Base-by-base conservation (phyloP, 768 basidiomycete species). In the Collybiopsis confluens region DNA sequence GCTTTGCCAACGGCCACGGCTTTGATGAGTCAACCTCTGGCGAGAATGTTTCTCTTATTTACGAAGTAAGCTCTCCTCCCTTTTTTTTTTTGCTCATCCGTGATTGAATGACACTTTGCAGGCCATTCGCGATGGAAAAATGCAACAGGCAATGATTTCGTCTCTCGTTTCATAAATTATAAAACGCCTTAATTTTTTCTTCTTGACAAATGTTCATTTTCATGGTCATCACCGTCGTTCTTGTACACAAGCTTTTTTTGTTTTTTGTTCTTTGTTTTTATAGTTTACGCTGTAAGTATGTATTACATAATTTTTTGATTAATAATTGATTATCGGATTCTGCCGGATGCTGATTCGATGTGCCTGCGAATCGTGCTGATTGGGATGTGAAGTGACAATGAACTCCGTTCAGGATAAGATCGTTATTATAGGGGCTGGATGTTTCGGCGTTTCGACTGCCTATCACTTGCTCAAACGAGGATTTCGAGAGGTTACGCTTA, bases 1-100 rank as follows among this genome's bases (percentile, higher is more conserved):
- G 70, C 7, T 86, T 82, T 59, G 78, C 71, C 57, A 78, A 79
- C 50, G 87, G 89, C 7, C 75, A 85, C 26, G 85, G 82, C 10
- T 76, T 82, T 10, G 83, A 85, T 46, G 85, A 90, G 43, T 75
- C 72, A 35, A 87, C 86, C 9, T 66, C 86, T 43, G 92, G 92
- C 3, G 78, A 85, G 62, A 81, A 83, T 58, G 77, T 92, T 7
- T 79, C 86, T 2, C 69, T 82, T 37, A 90, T 95, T 50, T 84
- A 90, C 54, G 92, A 94, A 77, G 73, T 53, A 35, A 42, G 52
- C n/a, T 21, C 46, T 38, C 20, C 23, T 41, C 36, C 41, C 26
- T 43, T 15, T 43, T 11, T 23, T n/a, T n/a, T 24, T 30, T 49
- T 3, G 28, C 18, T 58, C 21, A 35, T 20, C 7, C 36, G 23